phyloP scores from a whole-genome alignment of 129 eudicot genomes.

The Pseudognaphalium luteoalbum region DNA sequence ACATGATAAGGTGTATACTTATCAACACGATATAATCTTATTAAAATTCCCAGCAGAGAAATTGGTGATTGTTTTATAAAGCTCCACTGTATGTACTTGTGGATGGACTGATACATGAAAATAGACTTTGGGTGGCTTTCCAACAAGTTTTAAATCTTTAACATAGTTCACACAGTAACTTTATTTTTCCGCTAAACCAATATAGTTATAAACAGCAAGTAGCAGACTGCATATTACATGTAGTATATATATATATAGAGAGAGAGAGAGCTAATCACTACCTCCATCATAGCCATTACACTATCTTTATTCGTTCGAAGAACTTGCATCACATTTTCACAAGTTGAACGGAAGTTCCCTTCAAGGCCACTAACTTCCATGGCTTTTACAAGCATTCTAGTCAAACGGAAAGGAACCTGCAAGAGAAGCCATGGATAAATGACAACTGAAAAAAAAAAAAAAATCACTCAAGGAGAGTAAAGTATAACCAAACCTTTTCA shows the following conservation, averaged over 20 bases:
- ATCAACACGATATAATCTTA: not conserved
- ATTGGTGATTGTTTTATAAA: not conserved
- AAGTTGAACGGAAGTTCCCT: conserved; percentile 96
- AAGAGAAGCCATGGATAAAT: conserved; percentile 11
- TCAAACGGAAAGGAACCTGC: conserved; percentile 98
- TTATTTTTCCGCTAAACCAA: not conserved
- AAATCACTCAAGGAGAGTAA: not conserved
- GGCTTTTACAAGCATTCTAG: conserved; percentile 99
- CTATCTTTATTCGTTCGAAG: conserved; percentile 88
- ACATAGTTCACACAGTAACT: not conserved
- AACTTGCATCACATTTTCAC: conserved; percentile 99
- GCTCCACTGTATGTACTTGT: not conserved
- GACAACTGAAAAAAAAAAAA: not conserved
- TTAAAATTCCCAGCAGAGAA: not conserved
- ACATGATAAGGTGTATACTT: not conserved
- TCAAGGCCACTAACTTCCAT: conserved; percentile 99
- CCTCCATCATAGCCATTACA: conserved; percentile 99
- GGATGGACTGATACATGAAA: not conserved
- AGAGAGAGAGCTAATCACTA: conserved; percentile 31
- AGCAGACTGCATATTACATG: not conserved
- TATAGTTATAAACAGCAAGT: not conserved
- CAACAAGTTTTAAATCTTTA: not conserved
- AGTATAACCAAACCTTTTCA: conserved; percentile 62
- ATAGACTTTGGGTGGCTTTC: not conserved
- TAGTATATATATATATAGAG: not conserved